phyloP scores from a whole-genome alignment of 805 yeast species.

The Saccharomycopsis oosterbeekiorum region DNA sequence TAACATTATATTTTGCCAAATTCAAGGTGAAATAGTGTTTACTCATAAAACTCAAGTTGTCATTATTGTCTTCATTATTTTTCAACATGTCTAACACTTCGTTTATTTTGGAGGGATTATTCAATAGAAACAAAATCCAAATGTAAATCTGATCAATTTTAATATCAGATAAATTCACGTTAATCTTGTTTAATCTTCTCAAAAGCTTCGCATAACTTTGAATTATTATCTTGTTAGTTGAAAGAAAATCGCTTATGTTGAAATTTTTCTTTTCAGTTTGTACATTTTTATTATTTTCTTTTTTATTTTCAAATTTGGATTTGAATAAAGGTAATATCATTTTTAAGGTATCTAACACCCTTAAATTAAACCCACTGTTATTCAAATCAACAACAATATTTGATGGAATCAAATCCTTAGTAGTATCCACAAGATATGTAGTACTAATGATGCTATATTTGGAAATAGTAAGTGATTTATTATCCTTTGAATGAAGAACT shows the following conservation, averaged over 20 bases:
- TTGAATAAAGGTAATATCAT: neutral
- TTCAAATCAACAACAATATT: neutral
- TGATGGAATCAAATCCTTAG: neutral
- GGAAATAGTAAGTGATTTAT: neutral
- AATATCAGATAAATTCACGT: slow-evolving; percentile 21
- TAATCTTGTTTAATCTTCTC: slow-evolving; percentile 20
- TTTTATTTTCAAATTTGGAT: neutral
- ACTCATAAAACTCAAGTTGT: slow-evolving; percentile 3
- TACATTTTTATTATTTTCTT: neutral
- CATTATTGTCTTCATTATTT: neutral
- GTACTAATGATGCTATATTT: neutral
- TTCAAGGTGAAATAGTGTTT: slow-evolving; percentile 12
- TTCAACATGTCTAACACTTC: neutral
- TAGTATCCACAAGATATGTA: neutral
- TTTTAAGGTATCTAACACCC: neutral
- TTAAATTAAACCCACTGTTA: neutral
- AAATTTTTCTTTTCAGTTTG: neutral
- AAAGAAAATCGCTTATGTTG: slow-evolving; percentile 3
- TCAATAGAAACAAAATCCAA: slow-evolving; percentile 9
- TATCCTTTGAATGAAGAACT: neutral
- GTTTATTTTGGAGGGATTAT: neutral
- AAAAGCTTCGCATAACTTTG: neutral
- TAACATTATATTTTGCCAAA: slow-evolving; percentile 21
- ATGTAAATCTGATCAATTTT: slow-evolving; percentile 24
- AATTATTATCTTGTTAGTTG: neutral